Base-by-base conservation (phyloP, 1,139 yeast genomes). In the Lodderomyces jiufengensis region DNA sequence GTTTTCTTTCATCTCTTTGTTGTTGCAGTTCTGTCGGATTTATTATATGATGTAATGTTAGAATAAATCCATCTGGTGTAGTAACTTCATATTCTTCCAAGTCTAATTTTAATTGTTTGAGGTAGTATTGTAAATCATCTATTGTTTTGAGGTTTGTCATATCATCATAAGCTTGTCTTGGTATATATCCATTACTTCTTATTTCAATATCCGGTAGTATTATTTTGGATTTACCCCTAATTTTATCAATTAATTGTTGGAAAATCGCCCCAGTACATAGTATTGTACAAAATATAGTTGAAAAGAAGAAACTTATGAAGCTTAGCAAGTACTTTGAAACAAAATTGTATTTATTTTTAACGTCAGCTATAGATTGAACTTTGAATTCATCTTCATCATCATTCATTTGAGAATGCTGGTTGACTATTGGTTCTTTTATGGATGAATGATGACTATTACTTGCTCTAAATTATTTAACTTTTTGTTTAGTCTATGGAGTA, bases 1-100 rank as follows among this genome's bases (percentile, higher is more conserved):
- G 97, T 42, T 65, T 67, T 38, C 60, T 55, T 3, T 37, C 38
- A 9, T 53, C 47, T 16, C 72, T 50, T 2, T 55, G 50, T 2
- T 47, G 54, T 0, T 47, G 50, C 1, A 65, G 30, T 35, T 70
- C 76, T 5, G 57, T 57, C 59, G 74, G 81, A 44, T 80, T 76
- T 8, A 79, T 58, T 10, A 86, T 57, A 33, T 85, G 76, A 52
- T 86, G 83, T 32, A 90, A 55, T 0, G 70, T 67, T 18, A 92
- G 60, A 2, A 76, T 65, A 54, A 75, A 88, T 2, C 96, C 96
- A 59, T 92, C 97, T n/a, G 69, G 63, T 0, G 97, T 90, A 6
- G 74, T 66, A 2, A 88, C 69, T 15, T 66, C 69, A 51, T 75
- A 76, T 40, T 73, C 80, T 38, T 71, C 73, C 27, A 87, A 63